Base-by-base conservation (phyloP, 2,329 filamentous ascomycete genomes). In the Fusarium pseudocircinatum region DNA sequence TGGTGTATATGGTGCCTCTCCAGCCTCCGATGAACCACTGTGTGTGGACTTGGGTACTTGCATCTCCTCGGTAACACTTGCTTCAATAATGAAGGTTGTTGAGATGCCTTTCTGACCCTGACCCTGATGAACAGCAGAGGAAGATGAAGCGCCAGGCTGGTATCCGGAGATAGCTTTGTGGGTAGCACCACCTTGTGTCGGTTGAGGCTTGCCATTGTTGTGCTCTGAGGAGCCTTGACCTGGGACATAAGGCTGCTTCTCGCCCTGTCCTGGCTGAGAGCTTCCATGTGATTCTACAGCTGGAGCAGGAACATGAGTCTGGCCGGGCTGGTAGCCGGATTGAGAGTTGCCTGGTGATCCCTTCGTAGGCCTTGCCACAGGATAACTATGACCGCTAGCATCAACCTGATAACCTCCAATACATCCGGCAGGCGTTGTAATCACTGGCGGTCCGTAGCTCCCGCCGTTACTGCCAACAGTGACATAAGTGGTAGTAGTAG, bases 281-380 rank as follows among this genome's bases (percentile, higher is more conserved):
- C 7, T 16, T 32, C 46, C 46, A 13, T 49, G 46, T 9, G 46
- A 18, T 8, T 32, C 15, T n/a, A 28, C 22, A 49, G 28, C 22
- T 32, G 28, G 28, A 4, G 46, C 12, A 32, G 46, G 14, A 9
- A n/a, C 4, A 30, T 30, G 7, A 13, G 7, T 4, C 5, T n/a
- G 2, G 7, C 0, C 3, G 5, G 46, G 2, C 15, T 18, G 4
- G 16, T 12, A n/a, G 20, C 46, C 22, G 7, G 46, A 13, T 18
- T 16, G 47, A 10, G 22, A 32, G 22, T 50, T 24, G 1, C 3
- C 22, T 24, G 28, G 20, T 9, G 46, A 49, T 9, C 46, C 46
- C 22, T 50, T 50, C 2, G 46, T 50, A 32, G 47, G 22, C 3
- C 24, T 28, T 32, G 8, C 28, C 3, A 50, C n/a, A 18, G 47